Base-by-base conservation (phyloP, 768 basidiomycete genomes). In the Suillus discolor region DNA sequence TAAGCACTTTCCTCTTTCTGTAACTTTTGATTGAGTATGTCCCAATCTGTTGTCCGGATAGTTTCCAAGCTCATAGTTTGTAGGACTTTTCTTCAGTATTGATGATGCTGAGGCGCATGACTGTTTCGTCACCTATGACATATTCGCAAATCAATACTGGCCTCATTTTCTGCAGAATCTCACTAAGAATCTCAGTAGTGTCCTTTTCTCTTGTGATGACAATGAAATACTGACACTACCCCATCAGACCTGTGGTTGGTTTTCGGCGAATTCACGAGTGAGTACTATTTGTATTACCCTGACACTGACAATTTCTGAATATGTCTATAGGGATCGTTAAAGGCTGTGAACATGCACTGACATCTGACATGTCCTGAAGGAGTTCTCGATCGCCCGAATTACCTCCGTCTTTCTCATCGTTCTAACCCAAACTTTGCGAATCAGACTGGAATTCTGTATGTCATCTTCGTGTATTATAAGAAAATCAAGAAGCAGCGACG, bases 1-100 rank as follows among this genome's bases (percentile, higher is more conserved):
- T 44, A 69, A 79, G 0, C 83, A 92, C 70, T 92, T 92, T 62
- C 91, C 91, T 0, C 73, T 92, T 44, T 92, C 91, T 67, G 70
- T 90, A 0, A 89, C 90, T 0, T 88, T 87, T 63, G 85, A 91
- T 69, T 78, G 81, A 60, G 90, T 89, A 66, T 57, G 81, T 67
- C 2, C 18, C 6, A 4, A 41, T 1, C 12, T 31, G 1, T 49
- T 25, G n/a, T 23, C 44, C 7, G 12, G 20, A 45, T 31, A 0
- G 12, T 61, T 66, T 51, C 69, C n/a, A 18, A 34, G 51, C n/a
- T 63, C 1, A 31, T 16, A 42, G 5, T 8, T 51, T 18, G 8
- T 28, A 2, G 68, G 64, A 25, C 44, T 65, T 15, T 75, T 75
- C 53, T 38, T 65, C 23, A 51, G 39, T 31, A 42, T 39, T 3